Conservation (phyloP, 805 yeast species). For the Pichia scutulata region DNA sequence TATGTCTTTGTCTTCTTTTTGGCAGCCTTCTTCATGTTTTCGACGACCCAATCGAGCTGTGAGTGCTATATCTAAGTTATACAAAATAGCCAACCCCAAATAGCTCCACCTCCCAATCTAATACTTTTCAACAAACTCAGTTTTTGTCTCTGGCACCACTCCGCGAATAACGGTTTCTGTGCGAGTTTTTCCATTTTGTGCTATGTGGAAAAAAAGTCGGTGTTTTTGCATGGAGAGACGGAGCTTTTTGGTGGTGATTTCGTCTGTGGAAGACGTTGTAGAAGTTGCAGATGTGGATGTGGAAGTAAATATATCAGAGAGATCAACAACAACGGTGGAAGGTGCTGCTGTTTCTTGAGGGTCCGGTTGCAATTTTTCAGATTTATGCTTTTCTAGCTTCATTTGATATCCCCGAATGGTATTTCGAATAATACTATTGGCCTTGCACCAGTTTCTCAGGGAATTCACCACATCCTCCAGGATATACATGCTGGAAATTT, state of each 20-base stretch:
- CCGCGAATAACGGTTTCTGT: background rate
- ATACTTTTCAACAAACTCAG: background rate
- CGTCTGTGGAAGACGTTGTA: background rate
- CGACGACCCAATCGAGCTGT: background rate
- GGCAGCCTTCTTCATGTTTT: background rate
- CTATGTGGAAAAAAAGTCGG: background rate
- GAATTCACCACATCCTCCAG: constrained; percentile 15
- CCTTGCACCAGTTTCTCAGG: constrained; percentile 24
- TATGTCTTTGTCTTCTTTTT: constrained; percentile 1
- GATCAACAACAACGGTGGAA: background rate
- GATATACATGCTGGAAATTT: constrained; percentile 16
- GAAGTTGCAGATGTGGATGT: background rate
- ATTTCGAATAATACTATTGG: constrained; percentile 21
- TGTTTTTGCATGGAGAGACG: background rate
- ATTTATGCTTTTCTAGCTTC: background rate
- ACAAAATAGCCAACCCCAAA: no score
- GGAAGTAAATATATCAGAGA: background rate
- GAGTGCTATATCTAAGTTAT: no score
- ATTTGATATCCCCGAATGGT: background rate
- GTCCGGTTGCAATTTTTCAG: background rate
- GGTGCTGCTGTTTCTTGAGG: background rate
- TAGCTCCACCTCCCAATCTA: no score
- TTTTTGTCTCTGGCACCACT: background rate
- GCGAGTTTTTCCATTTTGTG: background rate
- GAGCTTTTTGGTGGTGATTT: background rate